Conservation (phyloP, 108 stramenopile genomes). For the Pseudonitzschia delicatissima region DNA sequence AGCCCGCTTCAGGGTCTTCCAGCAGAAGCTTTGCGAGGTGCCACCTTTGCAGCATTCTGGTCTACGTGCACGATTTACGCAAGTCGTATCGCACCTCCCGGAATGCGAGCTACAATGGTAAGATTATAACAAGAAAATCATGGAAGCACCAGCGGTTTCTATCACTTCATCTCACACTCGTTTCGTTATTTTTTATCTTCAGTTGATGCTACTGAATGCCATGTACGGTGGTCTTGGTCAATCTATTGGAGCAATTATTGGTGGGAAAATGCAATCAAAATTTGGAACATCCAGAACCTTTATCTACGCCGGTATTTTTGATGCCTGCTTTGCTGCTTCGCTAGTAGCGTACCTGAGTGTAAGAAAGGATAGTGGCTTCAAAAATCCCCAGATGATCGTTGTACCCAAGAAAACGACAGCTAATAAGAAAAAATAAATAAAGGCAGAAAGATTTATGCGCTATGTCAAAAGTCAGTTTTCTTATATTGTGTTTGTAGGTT, state of each 20-base stretch:
- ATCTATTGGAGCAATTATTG: slow-evolving; percentile 89
- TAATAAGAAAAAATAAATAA: not conserved
- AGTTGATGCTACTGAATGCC: slow-evolving; percentile 87
- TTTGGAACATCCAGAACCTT: slow-evolving; percentile 77
- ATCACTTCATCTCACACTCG: not conserved
- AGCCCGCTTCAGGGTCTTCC: slow-evolving; percentile 88
- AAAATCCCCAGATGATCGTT: slow-evolving; percentile 28
- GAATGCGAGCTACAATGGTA: slow-evolving; percentile 89
- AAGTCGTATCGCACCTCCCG: slow-evolving; percentile 84
- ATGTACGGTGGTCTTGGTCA: slow-evolving; percentile 96
- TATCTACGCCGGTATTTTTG: slow-evolving; percentile 64
- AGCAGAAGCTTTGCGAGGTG: slow-evolving; percentile 89
- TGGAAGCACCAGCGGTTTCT: not conserved
- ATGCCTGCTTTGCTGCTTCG: slow-evolving; percentile 63
- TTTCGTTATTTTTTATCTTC: not conserved
- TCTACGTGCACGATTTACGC: slow-evolving; percentile 89
- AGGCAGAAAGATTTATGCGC: not conserved
- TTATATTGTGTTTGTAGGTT: not conserved
- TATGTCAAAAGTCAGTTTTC: not conserved
- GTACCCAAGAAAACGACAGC: slow-evolving; percentile 3
- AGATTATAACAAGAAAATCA: slow-evolving; percentile 4
- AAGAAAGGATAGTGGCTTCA: slow-evolving; percentile 48
- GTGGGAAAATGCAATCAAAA: slow-evolving; percentile 83
- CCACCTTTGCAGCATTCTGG: slow-evolving; percentile 95
- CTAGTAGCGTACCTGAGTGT: slow-evolving; percentile 61